phyloP scores from a whole-genome alignment of 352 stramenopile genomes.

The Globisporangium emineosum region DNA sequence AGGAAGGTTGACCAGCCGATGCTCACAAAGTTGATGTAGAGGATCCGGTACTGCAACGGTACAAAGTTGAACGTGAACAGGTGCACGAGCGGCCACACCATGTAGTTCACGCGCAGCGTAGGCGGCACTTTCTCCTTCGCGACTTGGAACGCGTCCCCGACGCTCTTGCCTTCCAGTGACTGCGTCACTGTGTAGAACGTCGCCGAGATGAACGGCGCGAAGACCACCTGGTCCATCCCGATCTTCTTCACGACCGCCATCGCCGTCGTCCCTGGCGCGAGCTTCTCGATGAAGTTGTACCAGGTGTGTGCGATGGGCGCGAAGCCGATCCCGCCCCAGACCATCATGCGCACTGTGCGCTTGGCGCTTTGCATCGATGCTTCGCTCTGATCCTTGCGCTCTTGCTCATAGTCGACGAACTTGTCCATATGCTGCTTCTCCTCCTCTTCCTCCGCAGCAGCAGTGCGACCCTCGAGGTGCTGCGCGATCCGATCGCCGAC shows the following conservation, averaged over 20 bases:
- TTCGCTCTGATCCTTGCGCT: background rate
- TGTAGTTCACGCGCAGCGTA: constrained; percentile 42
- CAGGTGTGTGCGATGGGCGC: constrained; percentile 89
- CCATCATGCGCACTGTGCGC: constrained; percentile 57
- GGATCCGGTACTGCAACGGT: constrained; percentile 48
- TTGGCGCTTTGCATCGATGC: background rate
- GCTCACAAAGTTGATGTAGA: constrained; percentile 51
- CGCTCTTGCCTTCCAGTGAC: constrained; percentile 31
- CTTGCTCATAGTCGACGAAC: constrained; percentile 16
- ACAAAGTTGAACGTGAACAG: constrained; percentile 46
- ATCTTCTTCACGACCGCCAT: constrained; percentile 40
- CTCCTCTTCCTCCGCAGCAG: background rate
- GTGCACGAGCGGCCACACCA: constrained; percentile 47
- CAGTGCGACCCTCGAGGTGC: constrained; percentile 26
- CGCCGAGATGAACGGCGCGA: constrained; percentile 36
- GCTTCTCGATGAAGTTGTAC: constrained; percentile 79
- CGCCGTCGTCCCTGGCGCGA: constrained; percentile 25
- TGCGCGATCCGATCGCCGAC: constrained; percentile 64
- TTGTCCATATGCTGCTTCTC: background rate
- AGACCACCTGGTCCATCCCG: constrained; percentile 38
- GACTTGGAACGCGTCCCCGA: constrained; percentile 31
- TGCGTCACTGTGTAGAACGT: constrained; percentile 43
- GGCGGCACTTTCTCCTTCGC: constrained; percentile 35
- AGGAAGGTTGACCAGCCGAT: constrained; percentile 50
- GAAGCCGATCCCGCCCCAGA: constrained; percentile 85